Percentiles rank a stretch among this genome's conserved stretches.
Evolutionary conservation across 352 stramenopile genomes (phyloP).

Genomic region (Globisporangium takayamanum): DNA sequence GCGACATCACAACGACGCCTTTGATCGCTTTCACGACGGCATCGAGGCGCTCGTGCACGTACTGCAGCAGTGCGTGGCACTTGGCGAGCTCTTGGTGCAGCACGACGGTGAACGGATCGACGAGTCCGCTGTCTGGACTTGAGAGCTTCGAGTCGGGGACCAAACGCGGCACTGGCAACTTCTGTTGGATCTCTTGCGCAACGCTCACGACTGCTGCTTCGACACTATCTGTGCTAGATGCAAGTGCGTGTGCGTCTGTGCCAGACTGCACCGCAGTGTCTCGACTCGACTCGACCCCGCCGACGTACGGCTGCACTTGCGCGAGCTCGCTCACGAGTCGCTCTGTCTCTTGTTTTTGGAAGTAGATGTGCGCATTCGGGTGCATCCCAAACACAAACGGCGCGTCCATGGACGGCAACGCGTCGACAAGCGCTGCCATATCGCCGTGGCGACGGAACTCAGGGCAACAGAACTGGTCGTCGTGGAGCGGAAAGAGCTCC

Average conservation of each 20-base stretch:
- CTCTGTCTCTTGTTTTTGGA: constrained; percentile 50
- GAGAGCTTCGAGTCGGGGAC: background rate
- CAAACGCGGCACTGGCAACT: constrained; percentile 14
- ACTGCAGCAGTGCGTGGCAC: constrained; percentile 38
- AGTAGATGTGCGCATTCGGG: constrained; percentile 69
- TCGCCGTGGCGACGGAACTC: constrained; percentile 27
- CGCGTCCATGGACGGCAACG: constrained; percentile 35
- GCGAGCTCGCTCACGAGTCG: constrained; percentile 29
- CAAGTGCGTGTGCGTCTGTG: background rate
- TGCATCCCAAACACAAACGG: constrained; percentile 82
- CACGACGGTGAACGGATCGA: constrained; percentile 57
- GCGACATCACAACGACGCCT: constrained; percentile 51
- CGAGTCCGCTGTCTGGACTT: constrained; percentile 2
- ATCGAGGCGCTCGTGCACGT: constrained; percentile 30
- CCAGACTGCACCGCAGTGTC: no score
- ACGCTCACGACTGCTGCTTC: constrained; percentile 17
- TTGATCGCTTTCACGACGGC: constrained; percentile 54
- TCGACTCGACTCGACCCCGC: background rate
- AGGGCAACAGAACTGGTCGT: constrained; percentile 37
- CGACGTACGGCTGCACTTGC: constrained; percentile 26
- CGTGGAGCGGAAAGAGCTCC: constrained; percentile 18
- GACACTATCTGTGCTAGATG: background rate
- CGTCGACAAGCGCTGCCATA: constrained; percentile 49
- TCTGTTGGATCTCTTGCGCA: constrained; percentile 19
- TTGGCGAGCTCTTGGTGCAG: constrained; percentile 55